Conservation (phyloP, 148 eudicot species). For the Rhododendron griersonianum region DNA sequence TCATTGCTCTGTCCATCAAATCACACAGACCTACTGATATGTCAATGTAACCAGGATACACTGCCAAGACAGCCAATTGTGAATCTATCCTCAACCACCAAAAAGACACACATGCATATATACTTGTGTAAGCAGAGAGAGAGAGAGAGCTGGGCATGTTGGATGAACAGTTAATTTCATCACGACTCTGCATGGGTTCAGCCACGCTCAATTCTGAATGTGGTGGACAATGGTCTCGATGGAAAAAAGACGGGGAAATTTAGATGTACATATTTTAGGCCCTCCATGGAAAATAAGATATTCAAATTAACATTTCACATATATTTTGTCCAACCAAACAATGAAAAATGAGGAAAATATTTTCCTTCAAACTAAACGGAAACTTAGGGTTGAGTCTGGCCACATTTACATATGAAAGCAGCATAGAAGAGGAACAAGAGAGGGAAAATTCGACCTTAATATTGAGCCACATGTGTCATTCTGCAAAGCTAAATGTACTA, state of each 20-base stretch:
- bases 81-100: not conserved
- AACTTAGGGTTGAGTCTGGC: not conserved
- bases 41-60: not conserved
- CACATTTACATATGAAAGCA: not conserved
- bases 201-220: not conserved
- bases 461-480: conserved; percentile 86
- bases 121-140: not conserved
- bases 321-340: not conserved
- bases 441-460: conserved; percentile 49
- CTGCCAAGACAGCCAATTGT: not conserved
- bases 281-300: not conserved
- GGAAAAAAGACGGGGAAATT: not conserved
- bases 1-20: not conserved
- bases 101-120: not conserved
- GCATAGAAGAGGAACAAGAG: not conserved
- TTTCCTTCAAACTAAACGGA: not conserved
- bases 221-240: not conserved
- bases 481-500: conserved; percentile 89
- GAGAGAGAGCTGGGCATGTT: not conserved
- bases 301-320: not conserved
- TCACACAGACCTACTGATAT: not conserved
- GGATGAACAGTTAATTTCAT: not conserved
- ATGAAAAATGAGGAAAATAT: not conserved
- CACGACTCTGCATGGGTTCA: not conserved
- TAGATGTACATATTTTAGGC: not conserved